Evolutionary conservation across 2,329 filamentous ascomycete genomes (phyloP), one percentile per base, ranked within the genome.

Genomic region (Pseudocercospora eumusae): DNA sequence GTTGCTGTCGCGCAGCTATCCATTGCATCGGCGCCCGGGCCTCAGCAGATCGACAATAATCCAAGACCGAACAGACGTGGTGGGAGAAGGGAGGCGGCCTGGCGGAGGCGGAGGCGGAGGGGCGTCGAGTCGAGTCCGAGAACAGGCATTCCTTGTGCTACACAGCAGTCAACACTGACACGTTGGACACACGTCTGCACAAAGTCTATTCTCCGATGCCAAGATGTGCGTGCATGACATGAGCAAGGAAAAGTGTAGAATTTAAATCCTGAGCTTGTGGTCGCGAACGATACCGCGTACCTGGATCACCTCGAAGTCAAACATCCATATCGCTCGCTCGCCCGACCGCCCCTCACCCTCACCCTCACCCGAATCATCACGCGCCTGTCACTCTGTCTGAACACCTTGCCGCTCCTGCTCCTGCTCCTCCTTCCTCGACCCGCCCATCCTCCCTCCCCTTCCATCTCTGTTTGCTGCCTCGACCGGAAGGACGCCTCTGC

Each of bases 301-400:
- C 65, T 67, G 65, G 65, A 54, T 64, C 47, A 18, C 44, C 52
- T 28, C 49, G 59, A 67, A 67, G 61, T 64, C 65, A 62, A 63
- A 63, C 49, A 50, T 33, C 62, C 62, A 66, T 58, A 60, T 56
- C 55, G 28, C 53, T n/a, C n/a, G n/a, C n/a, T n/a, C n/a, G n/a
- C n/a, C n/a, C n/a, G n/a, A n/a, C 20, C 62, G 45, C 56, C 60
- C 59, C 55, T 60, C 55, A 54, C n/a, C n/a, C n/a, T n/a, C n/a
- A n/a, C n/a, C n/a, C n/a, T n/a, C n/a, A n/a, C n/a, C n/a, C n/a
- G n/a, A n/a, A n/a, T n/a, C n/a, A n/a, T n/a, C n/a, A n/a, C 60
- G 62, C 56, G 28, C 59, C 45, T 57, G 45, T 55, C 50, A 56
- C 27, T 40, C 52, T 54, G 50, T 52, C 21, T 28, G 47, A 52